Evolutionary conservation across 73 alveolate species (phyloP).

Genomic region (Stentor coeruleus): DNA sequence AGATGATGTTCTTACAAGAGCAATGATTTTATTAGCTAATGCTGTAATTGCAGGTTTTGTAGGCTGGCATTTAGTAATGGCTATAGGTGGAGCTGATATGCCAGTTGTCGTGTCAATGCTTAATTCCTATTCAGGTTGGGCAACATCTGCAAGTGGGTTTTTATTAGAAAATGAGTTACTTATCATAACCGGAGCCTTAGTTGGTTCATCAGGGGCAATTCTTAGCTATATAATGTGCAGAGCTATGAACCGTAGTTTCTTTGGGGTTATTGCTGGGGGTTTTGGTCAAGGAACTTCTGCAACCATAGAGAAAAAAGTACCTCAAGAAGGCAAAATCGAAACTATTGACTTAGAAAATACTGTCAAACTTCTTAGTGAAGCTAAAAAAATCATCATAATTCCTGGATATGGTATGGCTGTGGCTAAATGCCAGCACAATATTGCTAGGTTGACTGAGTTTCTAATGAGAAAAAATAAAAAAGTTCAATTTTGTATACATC

Average conservation of each 20-base stretch:
- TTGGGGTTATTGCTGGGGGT: constrained; percentile 56
- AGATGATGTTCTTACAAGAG: neutral
- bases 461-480: constrained; percentile 38
- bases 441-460: constrained; percentile 39
- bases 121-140: constrained; percentile 76
- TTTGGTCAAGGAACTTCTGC: constrained; percentile 33
- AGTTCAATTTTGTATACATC: constrained; percentile 79
- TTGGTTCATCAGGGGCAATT: constrained; percentile 76
- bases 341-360: constrained; percentile 38
- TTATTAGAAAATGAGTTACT: constrained; percentile 56
- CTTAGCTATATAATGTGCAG: constrained; percentile 78
- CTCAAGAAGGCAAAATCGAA: constrained; percentile 34
- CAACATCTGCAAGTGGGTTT: constrained; percentile 74
- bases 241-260: constrained; percentile 72
- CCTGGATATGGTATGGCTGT: constrained; percentile 88
- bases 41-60: constrained; percentile 13
- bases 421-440: constrained; percentile 60
- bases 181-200: constrained; percentile 70
- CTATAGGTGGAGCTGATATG: constrained; percentile 92
- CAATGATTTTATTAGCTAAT: neutral
- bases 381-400: constrained; percentile 40
- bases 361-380: constrained; percentile 34
- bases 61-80: constrained; percentile 43
- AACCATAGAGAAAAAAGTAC: neutral
- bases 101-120: constrained; percentile 82